Conservation (phyloP, 164 flowering plant genomes). For the Tetracentron sinense region DNA sequence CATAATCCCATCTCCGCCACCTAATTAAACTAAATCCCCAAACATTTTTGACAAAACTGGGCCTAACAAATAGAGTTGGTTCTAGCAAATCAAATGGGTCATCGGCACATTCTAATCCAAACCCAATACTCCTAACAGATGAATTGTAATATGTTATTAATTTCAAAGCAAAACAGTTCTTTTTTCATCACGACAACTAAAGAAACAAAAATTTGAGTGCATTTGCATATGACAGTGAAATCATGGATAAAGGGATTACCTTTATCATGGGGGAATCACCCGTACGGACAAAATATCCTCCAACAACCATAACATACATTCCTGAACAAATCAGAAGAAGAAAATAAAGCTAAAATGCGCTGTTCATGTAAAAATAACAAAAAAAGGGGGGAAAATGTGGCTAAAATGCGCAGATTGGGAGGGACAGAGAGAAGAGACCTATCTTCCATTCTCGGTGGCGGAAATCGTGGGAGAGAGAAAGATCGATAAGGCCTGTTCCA, state of each 20-base stretch:
- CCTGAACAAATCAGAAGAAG: slow-evolving; percentile 32
- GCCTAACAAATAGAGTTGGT: too few relatives aligned
- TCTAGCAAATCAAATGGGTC: too few relatives aligned
- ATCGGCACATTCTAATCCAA: background rate
- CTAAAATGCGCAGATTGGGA: background rate
- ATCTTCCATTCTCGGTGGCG: slow-evolving; percentile 49
- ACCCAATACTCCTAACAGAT: background rate
- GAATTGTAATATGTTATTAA: too few relatives aligned
- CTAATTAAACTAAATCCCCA: too few relatives aligned
- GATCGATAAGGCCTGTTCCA: slow-evolving; percentile 60
- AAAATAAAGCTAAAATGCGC: background rate
- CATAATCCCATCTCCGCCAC: too few relatives aligned
- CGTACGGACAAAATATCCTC: slow-evolving; percentile 35
- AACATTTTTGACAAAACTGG: too few relatives aligned
- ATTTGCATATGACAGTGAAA: background rate
- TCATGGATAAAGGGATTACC: slow-evolving; percentile 29
- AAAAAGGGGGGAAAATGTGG: background rate
- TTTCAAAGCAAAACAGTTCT: background rate
- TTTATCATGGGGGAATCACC: slow-evolving; percentile 51
- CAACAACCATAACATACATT: slow-evolving; percentile 90
- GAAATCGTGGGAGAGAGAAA: slow-evolving; percentile 46
- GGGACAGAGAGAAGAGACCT: slow-evolving; percentile 26
- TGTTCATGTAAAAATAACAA: background rate
- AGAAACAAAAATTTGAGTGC: background rate
- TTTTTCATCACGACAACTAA: background rate